Base-by-base conservation (phyloP, 371 early-diverging fungal species). In the Mortierella sp. region DNA sequence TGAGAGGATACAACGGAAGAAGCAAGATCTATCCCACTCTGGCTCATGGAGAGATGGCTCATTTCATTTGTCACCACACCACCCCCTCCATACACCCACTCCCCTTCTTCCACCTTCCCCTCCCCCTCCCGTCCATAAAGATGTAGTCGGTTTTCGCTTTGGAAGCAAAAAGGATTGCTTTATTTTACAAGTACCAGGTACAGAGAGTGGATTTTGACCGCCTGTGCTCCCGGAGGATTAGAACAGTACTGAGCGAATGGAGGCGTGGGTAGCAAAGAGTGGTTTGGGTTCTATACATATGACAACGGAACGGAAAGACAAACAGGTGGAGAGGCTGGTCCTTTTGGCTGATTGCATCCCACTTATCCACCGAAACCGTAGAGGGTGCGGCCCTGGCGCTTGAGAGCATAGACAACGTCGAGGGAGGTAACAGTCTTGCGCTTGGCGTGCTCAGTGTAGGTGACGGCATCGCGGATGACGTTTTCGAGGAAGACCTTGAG, bases 361-460 rank as follows among this genome's bases (percentile, higher is more conserved):
- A 61, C 61, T 72, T 72, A 72, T 67, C 73, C 79, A 49, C 81
- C 81, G 64, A 81, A 81, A 61, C 79, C 81, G 64, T 81, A 79
- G 55, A 79, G 67, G 65, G 81, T 87, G 58, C 82, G 79, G 71
- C 99, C 99, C 87, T 98, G 96, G 81, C 98, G 91, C 91, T 98
- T 99, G 73, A 99, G 89, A 43, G 98, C 97, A 78, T 98, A 98
- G 71, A 99, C 94, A 61, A 98, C 97, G 84, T 96, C 96, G 62
- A 92, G 85, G 43, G 93, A 91, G 56, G 87, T 85, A 55, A 70
- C 71, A 56, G 87, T 97, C 96, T 99, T 99, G 87, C 99, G 93
- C 91, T 99, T 99, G 83, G 98, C 99, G 91, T 99, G 99, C 85
- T 98, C 98, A 79, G 98, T 98, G 91, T 99, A 99, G 76, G 97